These are phyloP conservation scores for Entamoeba invadens DNA, from an alignment of 208 protist species.

Conservation along the genomic window DNA sequence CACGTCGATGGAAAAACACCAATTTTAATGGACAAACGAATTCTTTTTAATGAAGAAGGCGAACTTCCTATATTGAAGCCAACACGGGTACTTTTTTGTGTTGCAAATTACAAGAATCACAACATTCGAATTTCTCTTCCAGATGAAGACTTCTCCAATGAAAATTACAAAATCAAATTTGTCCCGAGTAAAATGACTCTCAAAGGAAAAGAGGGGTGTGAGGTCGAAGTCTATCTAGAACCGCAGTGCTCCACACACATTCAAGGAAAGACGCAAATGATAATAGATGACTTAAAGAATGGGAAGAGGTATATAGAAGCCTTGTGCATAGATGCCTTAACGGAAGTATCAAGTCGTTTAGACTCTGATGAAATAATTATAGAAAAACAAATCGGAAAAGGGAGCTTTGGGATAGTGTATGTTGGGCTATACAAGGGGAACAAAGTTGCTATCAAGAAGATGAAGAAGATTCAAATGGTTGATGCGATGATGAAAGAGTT, in stretches of 20 bases:
- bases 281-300: neutral
- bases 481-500: too few relatives aligned
- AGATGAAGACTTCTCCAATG: neutral
- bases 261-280: neutral
- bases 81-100: neutral
- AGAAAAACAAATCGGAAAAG: neutral
- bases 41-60: neutral
- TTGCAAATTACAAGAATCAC: neutral
- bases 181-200: neutral
- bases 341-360: neutral
- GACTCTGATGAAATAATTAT: neutral
- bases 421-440: neutral
- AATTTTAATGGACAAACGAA: neutral
- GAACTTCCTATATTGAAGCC: neutral
- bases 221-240: neutral
- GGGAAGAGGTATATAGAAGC: neutral
- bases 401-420: neutral
- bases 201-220: neutral
- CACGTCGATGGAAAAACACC: neutral
- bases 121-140: neutral
- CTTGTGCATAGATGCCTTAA: neutral
- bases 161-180: neutral
- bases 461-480: neutral
- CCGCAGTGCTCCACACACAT: neutral
- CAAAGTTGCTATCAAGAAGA: neutral